These are phyloP conservation scores for Tremella mesenterica DNA, from an alignment of 768 basidiomycete genomes.

Conservation along the genomic window DNA sequence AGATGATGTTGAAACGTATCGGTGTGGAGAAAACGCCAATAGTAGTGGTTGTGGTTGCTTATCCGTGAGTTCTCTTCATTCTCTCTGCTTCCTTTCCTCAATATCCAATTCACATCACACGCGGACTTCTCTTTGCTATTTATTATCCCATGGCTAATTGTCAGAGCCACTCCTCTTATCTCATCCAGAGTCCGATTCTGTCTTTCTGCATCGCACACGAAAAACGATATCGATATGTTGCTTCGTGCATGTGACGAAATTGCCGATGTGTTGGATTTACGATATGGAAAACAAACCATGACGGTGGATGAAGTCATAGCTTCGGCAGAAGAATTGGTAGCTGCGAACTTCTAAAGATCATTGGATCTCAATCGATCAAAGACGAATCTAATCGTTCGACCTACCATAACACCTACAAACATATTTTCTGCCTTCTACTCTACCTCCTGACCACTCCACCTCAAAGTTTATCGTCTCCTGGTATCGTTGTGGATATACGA, in stretches of 20 bases:
- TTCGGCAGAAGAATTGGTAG: conserved; percentile 66
- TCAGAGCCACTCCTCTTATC: conserved; percentile 71
- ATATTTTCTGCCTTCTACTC: no score
- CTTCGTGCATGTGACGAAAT: conserved; percentile 84
- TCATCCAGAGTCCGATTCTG: conserved; percentile 88
- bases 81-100: not conserved
- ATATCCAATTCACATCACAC: no score
- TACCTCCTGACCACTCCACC: no score
- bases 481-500: no score
- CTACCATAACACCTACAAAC: no score
- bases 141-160: no score
- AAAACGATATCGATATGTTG: conserved; percentile 84
- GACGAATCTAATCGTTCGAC: no score
- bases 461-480: no score
- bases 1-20: conserved; percentile 64
- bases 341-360: conserved; percentile 21
- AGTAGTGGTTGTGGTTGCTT: conserved; percentile 79
- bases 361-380: no score
- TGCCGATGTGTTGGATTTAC: conserved; percentile 80
- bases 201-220: conserved; percentile 87
- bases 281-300: conserved; percentile 69
- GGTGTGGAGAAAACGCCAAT: conserved; percentile 56
- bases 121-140: no score
- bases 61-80: conserved; percentile 46
- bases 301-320: conserved; percentile 61